A percentile compares a stretch with the other conserved stretches of the same genome.
These are phyloP conservation scores for Entonaema liquescens DNA, from an alignment of 495 filamentous ascomycete genomes.

Conservation along the genomic window DNA sequence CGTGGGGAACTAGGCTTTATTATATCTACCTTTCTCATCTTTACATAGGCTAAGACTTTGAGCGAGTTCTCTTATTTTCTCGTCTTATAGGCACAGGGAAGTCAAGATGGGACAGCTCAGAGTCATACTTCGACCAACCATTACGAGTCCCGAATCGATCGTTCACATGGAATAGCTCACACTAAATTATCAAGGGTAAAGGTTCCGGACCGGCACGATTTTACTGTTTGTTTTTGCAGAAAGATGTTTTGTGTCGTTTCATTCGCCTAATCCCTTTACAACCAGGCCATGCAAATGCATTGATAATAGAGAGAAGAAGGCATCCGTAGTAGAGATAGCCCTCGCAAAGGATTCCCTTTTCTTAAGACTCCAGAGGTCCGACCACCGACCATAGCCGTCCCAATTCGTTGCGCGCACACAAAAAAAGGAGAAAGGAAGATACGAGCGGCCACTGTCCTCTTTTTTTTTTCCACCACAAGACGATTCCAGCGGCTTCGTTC, in stretches of 20 bases:
- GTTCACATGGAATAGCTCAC: not conserved
- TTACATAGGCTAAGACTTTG: no score
- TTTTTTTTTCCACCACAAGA: conserved; percentile 10
- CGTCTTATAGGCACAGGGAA: no score
- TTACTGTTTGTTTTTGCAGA: conserved; percentile 20
- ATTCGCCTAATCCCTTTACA: conserved; percentile 52
- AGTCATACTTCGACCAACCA: not conserved
- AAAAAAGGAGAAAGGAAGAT: conserved; percentile 31
- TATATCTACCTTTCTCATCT: no score
- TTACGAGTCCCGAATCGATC: not conserved
- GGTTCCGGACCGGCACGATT: not conserved
- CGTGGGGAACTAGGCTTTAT: no score
- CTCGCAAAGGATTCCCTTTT: conserved; percentile 41
- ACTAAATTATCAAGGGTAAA: not conserved
- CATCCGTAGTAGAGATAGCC: conserved; percentile 37
- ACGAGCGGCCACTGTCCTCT: conserved; percentile 3
- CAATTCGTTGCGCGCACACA: conserved; percentile 29
- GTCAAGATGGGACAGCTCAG: not conserved
- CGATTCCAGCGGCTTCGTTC: not conserved
- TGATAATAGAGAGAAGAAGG: conserved; percentile 40
- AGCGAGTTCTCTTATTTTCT: no score
- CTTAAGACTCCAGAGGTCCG: conserved; percentile 45
- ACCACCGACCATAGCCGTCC: conserved; percentile 44
- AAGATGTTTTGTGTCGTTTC: conserved; percentile 43
- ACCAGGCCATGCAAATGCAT: conserved; percentile 52